Evolutionary conservation across 2,329 filamentous ascomycete species (phyloP).

Genomic region (Pestalotiopsis sp.): DNA sequence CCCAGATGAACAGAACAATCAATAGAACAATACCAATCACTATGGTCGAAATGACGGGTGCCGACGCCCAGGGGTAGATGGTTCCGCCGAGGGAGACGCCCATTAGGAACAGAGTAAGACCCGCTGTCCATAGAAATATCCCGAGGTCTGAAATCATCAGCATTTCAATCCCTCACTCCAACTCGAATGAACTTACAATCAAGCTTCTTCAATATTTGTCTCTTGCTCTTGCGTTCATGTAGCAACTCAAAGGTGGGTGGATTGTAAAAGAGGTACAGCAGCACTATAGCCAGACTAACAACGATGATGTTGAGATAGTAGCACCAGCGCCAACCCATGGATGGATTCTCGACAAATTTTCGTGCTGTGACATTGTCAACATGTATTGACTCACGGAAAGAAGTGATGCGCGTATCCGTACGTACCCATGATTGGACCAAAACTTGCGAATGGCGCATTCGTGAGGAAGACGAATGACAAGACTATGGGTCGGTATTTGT

Average conservation of each 20-base stretch:
- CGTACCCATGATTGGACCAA: conserved; percentile 38
- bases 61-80: conserved; percentile 46
- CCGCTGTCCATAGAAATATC: conserved; percentile 47
- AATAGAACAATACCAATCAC: conserved; percentile 36
- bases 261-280: conserved; percentile 42
- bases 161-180: background rate
- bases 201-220: conserved; percentile 36
- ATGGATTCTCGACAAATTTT: conserved; percentile 36
- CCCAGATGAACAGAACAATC: conserved; percentile 39
- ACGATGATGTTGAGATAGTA: conserved; percentile 45
- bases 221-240: conserved; percentile 40
- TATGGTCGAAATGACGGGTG: conserved; percentile 40
- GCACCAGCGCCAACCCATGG: conserved; percentile 42
- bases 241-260: conserved; percentile 43
- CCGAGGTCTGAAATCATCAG: conserved; percentile 33
- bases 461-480: conserved; percentile 36
- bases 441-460: conserved; percentile 36
- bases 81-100: conserved; percentile 48
- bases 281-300: conserved; percentile 34
- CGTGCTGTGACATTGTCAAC: conserved; percentile 27
- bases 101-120: conserved; percentile 48
- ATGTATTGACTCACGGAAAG: background rate
- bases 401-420: background rate
- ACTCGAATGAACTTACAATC: conserved; percentile 30
- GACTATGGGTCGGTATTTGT: conserved; percentile 42